Evolutionary conservation across 441 rosid genomes (phyloP), one percentile per base, ranked within the genome.

Genomic region (Breynia disticha): DNA sequence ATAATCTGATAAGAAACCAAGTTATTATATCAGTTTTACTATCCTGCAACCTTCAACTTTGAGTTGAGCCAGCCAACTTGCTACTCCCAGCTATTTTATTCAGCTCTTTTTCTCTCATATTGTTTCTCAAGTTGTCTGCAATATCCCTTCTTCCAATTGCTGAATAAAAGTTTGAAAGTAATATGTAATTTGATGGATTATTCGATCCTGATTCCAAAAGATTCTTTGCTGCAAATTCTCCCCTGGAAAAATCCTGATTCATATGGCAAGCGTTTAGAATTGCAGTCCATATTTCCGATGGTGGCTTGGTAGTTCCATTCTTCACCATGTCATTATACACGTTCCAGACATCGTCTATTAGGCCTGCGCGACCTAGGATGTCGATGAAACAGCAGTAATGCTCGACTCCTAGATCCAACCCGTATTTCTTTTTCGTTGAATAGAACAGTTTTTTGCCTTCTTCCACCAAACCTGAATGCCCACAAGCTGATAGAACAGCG

Each of bases 401-500:
- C 70, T 88, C 82, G 42, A 74, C 75, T 54, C 55, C 64, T 5
- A 78, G 78, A 0, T 72, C 55, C 24, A 79, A 20, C 56, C 74
- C 71, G 60, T 69, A 67, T 52, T 71, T 80, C 48, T 73, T 63
- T 59, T 57, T 76, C 65, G 68, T 81, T 64, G 65, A 60, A 48
- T 59, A n/a, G 56, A 85, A 83, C 56, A 83, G 70, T 41, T 67
- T 61, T 18, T 54, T 57, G 56, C 84, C 80, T 72, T 81, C 79
- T 57, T 79, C 75, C 58, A 88, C 81, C 46, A 79, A 51, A 18
- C 87, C 91, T 13, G 89, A 74, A 71, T 83, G 89, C 43, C 80
- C 86, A 61, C 96, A 88, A 54, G 91, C 96, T 12, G 91, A 83
- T 67, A 85, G 63, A 52, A 88, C 77, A 55, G 82, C 77, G 0